A percentile compares a stretch with the other conserved stretches of the same genome.
These are phyloP conservation scores for Chalaropsis ovoidea DNA, from an alignment of 2,329 filamentous ascomycete species.

Conservation along the genomic window DNA sequence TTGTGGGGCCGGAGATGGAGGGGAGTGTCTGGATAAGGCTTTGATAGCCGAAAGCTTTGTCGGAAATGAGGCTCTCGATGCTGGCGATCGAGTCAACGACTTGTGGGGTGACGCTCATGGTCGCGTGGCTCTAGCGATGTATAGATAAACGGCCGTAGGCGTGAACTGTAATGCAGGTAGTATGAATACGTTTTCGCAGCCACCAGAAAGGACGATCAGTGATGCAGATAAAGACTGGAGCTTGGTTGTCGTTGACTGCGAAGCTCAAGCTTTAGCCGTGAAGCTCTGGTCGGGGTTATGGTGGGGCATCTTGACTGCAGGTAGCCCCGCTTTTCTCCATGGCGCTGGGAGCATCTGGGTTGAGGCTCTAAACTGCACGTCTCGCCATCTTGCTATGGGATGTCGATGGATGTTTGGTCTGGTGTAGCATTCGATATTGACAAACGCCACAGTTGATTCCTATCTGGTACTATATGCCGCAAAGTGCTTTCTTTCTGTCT, in stretches of 20 bases:
- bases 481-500: background rate
- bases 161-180: too few relatives aligned
- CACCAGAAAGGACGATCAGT: too few relatives aligned
- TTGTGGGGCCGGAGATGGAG: conserved; percentile 33
- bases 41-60: conserved; percentile 41
- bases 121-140: background rate
- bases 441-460: background rate
- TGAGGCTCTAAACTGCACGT: background rate
- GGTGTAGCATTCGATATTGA: background rate
- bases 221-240: background rate
- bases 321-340: conserved; percentile 1
- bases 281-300: conserved; percentile 3
- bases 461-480: background rate
- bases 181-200: too few relatives aligned
- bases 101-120: conserved; percentile 36
- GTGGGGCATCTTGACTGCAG: conserved; percentile 1
- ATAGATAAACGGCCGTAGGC: too few relatives aligned
- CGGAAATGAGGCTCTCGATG: conserved; percentile 33
- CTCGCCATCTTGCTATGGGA: background rate
- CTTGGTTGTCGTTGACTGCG: background rate
- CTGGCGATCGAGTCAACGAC: conserved; percentile 38
- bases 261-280: background rate
- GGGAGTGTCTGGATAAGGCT: conserved; percentile 39
- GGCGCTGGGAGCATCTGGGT: background rate
- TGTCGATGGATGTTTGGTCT: too few relatives aligned